Base-by-base conservation (phyloP, 192 early-diverging fungal species). In the Coemansia sp. region DNA sequence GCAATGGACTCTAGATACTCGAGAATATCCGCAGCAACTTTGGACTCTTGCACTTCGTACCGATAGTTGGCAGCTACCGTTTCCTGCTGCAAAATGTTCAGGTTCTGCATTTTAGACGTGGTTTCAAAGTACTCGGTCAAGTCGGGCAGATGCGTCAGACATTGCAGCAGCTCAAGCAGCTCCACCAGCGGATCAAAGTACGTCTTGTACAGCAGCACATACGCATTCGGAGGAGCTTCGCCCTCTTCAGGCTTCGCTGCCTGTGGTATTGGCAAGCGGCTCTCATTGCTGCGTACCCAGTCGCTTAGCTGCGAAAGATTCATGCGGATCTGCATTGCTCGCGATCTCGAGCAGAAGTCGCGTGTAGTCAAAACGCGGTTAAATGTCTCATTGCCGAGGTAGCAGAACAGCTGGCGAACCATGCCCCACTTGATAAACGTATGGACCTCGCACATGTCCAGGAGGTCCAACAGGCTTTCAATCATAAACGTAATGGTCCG, bases 1-100 rank as follows among this genome's bases (percentile, higher is more conserved):
- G 88, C 85, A 17, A 90, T 76, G 46, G 84, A 82, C 34, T 85
- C 74, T 3, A 90, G 76, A 64, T 94, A 93, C 49, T 84, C 81
- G 49, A 82, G 82, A 11, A 96, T 82, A 16, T 92, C 93, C 14
- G 82, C 76, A 6, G 82, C 59, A 42, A 96, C 67, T 5, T 80
- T 56, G 11, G 79, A 58, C 58, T 98, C 95, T 23, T 85, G 87
- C 11, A 92, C 88, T 60, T 98, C 95, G 66, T 94, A 98, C 14
- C 86, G 80, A 64, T 98, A 98, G 38, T 82, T 74, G 20, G 81
- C 79, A 40, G 94, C 84, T 10, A 81, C 84, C 3, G 86, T 79
- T 43, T 85, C 83, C 26, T 91, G 80, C 59, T 94, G 91, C 26
- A 84, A 63, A 11, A 84, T 74, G 61, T 90, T 90, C 28, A 92